Evolutionary conservation across 1,139 yeast species (phyloP).

Genomic region (Meyerozyma smithsonii): DNA sequence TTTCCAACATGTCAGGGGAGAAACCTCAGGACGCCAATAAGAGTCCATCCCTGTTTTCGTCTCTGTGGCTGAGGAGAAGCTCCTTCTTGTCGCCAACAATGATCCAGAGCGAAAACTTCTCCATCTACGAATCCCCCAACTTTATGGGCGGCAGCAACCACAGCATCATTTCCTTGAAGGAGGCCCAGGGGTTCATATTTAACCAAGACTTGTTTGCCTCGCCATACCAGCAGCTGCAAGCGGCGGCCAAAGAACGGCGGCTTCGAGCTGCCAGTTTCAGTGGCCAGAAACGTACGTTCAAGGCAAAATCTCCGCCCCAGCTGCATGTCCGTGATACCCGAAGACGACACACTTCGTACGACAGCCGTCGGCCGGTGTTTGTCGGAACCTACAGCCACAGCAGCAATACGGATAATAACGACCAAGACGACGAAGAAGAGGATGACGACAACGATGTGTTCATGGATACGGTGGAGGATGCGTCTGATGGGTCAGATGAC

Average conservation of each 20-base stretch:
- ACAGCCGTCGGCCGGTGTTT: constrained; percentile 2
- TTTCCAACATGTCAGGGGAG: too few species aligned
- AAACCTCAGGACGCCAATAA: background rate
- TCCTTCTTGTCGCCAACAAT: constrained; percentile 58
- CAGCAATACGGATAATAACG: constrained; percentile 3
- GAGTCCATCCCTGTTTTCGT: constrained; percentile 29
- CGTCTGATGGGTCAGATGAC: constrained; percentile 5
- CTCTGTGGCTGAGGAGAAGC: constrained; percentile 54
- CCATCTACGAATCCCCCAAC: constrained; percentile 48
- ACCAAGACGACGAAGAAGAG: constrained; percentile 8
- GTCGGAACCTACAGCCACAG: background rate
- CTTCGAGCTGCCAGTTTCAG: constrained; percentile 23
- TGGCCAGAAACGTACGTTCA: constrained; percentile 8
- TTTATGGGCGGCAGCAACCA: constrained; percentile 26
- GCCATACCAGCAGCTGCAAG: constrained; percentile 55
- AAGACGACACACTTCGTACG: constrained; percentile 7
- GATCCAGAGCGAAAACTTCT: constrained; percentile 57
- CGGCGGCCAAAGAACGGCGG: constrained; percentile 36
- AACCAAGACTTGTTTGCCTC: constrained; percentile 72
- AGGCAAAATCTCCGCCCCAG: constrained; percentile 7
- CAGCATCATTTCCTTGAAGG: constrained; percentile 47
- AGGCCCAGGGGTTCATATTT: constrained; percentile 70
- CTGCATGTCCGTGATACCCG: constrained; percentile 7
- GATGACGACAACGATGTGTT: constrained; percentile 9
- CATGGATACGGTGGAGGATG: constrained; percentile 1